A percentile compares a stretch with the other conserved stretches of the same genome.
phyloP scores from a whole-genome alignment of 78 protist genomes.

The Dictyostelium purpureum region DNA sequence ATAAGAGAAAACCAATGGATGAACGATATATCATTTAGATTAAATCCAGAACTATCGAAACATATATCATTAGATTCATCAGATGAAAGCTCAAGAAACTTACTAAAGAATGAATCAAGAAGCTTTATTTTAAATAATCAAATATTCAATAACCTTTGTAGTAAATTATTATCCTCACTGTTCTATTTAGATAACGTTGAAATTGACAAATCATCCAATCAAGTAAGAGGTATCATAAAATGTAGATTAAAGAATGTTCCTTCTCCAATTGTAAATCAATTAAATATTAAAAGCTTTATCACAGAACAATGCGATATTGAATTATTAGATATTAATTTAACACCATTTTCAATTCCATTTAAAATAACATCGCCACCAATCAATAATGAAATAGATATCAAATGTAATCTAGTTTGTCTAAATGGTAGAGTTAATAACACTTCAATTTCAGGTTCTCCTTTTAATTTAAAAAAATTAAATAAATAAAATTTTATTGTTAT shows the following conservation, averaged over 20 bases:
- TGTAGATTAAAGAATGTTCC: constrained; percentile 7
- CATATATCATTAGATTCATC: background rate
- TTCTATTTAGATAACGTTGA: background rate
- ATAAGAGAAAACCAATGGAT: background rate
- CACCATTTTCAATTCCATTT: constrained; percentile 4
- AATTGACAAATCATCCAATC: background rate
- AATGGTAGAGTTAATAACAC: background rate
- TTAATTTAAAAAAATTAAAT: background rate
- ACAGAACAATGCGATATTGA: background rate
- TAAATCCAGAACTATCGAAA: background rate
- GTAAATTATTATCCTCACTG: background rate
- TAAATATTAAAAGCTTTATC: background rate
- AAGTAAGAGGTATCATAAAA: background rate
- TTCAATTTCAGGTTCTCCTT: constrained; percentile 23
- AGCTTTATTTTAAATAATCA: background rate
- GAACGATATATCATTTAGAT: background rate
- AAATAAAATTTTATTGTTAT: too few relatives aligned
- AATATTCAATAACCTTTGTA: background rate
- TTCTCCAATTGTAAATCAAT: background rate
- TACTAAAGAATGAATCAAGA: background rate
- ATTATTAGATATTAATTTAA: background rate
- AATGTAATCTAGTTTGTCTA: background rate
- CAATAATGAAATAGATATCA: constrained; percentile 5
- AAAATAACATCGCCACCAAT: background rate
- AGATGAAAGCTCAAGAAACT: background rate